Conservation (phyloP, 2,329 filamentous ascomycete species). For the Aspergillus ochraceus region DNA sequence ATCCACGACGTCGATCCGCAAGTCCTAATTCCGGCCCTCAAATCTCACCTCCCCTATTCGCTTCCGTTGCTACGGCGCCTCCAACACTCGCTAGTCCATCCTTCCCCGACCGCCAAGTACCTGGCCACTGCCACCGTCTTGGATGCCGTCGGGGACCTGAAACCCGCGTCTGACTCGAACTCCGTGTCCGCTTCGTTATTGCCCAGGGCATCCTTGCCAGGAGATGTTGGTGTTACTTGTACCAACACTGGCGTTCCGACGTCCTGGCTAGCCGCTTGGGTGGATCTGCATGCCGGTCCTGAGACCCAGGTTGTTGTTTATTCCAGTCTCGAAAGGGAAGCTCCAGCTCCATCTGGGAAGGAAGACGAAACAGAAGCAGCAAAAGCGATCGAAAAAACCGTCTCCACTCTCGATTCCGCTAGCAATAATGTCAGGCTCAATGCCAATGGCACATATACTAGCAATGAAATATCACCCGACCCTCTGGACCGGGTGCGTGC, state of each 20-base stretch:
- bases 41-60: constrained; percentile 38
- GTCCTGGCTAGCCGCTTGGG: constrained; percentile 43
- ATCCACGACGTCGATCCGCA: constrained; percentile 15
- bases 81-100: constrained; percentile 36
- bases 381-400: background rate
- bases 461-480: background rate
- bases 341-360: background rate
- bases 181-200: constrained; percentile 19
- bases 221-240: background rate
- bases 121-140: constrained; percentile 25
- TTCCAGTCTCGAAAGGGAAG: constrained; percentile 39
- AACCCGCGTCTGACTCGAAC: background rate
- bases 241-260: too few relatives aligned
- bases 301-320: constrained; percentile 46
- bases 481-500: constrained; percentile 18
- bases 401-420: constrained; percentile 8
- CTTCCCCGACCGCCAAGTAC: constrained; percentile 32
- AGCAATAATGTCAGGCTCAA: constrained; percentile 3
- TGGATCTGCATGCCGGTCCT: constrained; percentile 39
- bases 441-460: constrained; percentile 1
- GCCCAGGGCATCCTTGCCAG: constrained; percentile 12
- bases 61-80: constrained; percentile 39
- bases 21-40: constrained; percentile 29
- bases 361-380: background rate
- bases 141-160: too few relatives aligned